Base-by-base conservation (phyloP, 1,284 basidiomycete genomes). In the Ceraceosorus guamensis region DNA sequence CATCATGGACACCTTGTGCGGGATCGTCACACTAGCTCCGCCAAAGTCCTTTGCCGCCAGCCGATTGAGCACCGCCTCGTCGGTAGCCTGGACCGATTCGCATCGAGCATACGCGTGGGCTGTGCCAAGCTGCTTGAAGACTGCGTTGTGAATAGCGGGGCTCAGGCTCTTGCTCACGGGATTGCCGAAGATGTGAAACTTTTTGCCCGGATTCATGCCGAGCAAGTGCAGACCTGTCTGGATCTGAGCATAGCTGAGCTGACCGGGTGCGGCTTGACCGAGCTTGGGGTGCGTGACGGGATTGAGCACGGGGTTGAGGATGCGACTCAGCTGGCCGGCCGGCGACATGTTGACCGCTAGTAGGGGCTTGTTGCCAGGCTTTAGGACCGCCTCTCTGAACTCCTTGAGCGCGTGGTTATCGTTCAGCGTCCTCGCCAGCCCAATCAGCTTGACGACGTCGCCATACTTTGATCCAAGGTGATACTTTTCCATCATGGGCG, bases 281-380 rank as follows among this genome's bases (percentile, higher is more conserved):
- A 91, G 90, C 46, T 95, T 81, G 0, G 87, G 84, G 77, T 98
- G 93, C 0, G 91, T 91, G 46, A 97, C 83, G 3, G 93, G 92
- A 46, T 86, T 91, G 61, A 98, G 84, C 4, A 87, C 87, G 4
- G 82, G 79, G 77, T 95, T 96, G 56, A 95, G 80, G 56, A 96
- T 83, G 18, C 95, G 83, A 24, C 60, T 65, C 32, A 96, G 82
- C 77, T 96, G 91, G 5, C 95, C 95, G 37, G 84, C 82, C 6
- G 82, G 75, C 18, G 91, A 91, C 85, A 95, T 93, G 78, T 97
- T 97, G 80, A 97, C 87, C 2, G 90, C 91, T 59, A 98, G 84
- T 62, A 97, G 81, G 1, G 91, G 91, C 56, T 62, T 65, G 18
- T 46, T 44, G 0, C 61, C 55, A 7, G 51, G 32, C 3, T 59